Base-by-base conservation (phyloP, 1,139 yeast genomes). In the Hansenula sp. region DNA sequence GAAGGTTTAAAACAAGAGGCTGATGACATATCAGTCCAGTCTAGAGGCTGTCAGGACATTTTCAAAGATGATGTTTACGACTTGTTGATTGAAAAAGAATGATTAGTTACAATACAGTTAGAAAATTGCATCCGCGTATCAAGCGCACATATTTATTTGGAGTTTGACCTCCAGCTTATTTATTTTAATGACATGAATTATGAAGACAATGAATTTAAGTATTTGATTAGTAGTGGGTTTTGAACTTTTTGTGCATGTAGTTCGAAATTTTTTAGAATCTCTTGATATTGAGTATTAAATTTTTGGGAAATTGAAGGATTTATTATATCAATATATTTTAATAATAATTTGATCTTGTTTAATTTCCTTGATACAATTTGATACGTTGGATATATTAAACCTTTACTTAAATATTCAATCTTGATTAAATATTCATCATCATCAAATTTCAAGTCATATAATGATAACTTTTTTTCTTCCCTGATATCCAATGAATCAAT, bases 361-460 rank as follows among this genome's bases (percentile, higher is more conserved):
- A 34, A 41, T 24, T 21, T 33, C 0, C n/a, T 36, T 1, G 43
- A 32, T 13, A 51, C 45, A 34, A 24, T 8, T 24, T 51, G 55
- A 33, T 51, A 50, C 12, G 41, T 38, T 29, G 30, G 41, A 37
- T 36, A 48, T 2, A 46, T 27, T 25, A 51, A 33, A 1, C 55
- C 55, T 41, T 51, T 45, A 9, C 49, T 42, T 13, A 51, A 6
- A 38, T 39, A 44, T 16, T 42, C 37, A 43, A 51, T 42, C 11
- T 47, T 44, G 13, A 27, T 18, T n/a, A 51, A 34, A 33, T 51
- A 51, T 3, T 38, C 39, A 7, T 41, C 42, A 24, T 51, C 45
- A 25, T 33, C 29, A 2, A 41, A 19, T 24, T 46, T 42, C 32
- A 49, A 21, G 0, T 36, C n/a, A 33, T 51, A 49, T 4, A 49